Conservation (phyloP, 169 alveolate species). For the Eimeria brunetti region DNA sequence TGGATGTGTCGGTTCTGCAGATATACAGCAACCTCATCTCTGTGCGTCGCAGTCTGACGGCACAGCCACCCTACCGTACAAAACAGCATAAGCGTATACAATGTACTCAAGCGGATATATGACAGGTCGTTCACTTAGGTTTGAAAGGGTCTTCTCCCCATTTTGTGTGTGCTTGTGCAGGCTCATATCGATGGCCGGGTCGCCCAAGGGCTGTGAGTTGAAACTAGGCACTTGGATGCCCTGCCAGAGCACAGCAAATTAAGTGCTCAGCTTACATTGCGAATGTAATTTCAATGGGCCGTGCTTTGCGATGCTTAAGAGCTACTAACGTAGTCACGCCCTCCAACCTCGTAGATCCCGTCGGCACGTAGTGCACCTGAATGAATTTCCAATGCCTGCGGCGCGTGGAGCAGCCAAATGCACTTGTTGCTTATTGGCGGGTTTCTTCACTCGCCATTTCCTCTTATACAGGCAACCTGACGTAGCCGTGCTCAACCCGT, state of each 20-base stretch:
- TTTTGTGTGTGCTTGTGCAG: constrained; percentile 25
- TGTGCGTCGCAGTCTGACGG: background rate
- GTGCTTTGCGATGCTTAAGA: background rate
- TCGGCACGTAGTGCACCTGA: background rate
- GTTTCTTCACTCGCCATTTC: background rate
- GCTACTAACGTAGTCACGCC: background rate
- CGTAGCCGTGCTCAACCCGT: constrained; percentile 23
- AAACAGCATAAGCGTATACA: background rate
- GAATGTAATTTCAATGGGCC: background rate
- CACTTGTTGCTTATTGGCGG: background rate
- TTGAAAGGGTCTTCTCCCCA: background rate
- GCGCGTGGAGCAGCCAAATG: background rate
- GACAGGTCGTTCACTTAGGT: background rate
- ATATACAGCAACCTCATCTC: background rate
- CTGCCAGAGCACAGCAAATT: background rate
- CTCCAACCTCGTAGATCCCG: background rate
- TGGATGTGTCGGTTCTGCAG: constrained; percentile 22
- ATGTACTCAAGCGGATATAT: background rate
- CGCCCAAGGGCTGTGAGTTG: background rate
- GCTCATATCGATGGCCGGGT: background rate
- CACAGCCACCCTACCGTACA: background rate
- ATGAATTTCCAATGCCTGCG: background rate
- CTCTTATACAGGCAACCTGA: background rate
- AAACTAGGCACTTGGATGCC: background rate
- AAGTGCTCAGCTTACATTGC: background rate